A percentile compares a stretch with the other conserved stretches of the same genome.
Conservation (phyloP, 345 rosid genomes). For the Litchi chinensis region DNA sequence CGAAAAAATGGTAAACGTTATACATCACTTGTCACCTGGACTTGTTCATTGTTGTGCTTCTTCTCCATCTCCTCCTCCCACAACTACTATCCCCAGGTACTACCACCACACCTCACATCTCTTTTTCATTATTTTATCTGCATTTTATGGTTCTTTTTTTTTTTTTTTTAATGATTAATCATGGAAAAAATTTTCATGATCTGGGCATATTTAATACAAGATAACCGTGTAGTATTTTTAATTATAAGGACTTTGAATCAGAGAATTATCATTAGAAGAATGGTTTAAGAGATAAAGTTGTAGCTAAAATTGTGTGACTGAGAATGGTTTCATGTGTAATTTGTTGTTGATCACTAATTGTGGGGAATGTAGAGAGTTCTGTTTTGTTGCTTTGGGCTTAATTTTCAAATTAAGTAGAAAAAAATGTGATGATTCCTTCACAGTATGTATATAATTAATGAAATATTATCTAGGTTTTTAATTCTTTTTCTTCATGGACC, state of each 20-base stretch:
- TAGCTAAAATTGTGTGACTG: background rate
- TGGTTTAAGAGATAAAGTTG: background rate
- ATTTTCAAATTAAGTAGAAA: background rate
- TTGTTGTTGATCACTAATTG: background rate
- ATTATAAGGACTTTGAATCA: background rate
- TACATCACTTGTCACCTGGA: conserved; percentile 26
- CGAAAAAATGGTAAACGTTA: conserved; percentile 34
- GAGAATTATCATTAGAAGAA: background rate
- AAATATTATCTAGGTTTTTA: background rate
- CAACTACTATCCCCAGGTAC: conserved; percentile 31
- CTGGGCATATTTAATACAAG: no score
- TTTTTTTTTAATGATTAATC: background rate
- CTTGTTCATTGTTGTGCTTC: conserved; percentile 31
- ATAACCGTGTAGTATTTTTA: background rate
- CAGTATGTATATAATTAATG: background rate
- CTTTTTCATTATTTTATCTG: background rate
- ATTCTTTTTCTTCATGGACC: background rate
- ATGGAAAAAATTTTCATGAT: background rate
- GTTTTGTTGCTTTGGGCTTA: background rate
- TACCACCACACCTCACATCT: background rate
- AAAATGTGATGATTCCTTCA: background rate
- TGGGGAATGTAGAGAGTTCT: background rate
- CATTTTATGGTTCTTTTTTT: background rate
- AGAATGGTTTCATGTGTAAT: background rate
- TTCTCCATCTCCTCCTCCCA: conserved; percentile 34